Evolutionary conservation across 805 yeast genomes (phyloP).

Genomic region (Yarrowia sp.): DNA sequence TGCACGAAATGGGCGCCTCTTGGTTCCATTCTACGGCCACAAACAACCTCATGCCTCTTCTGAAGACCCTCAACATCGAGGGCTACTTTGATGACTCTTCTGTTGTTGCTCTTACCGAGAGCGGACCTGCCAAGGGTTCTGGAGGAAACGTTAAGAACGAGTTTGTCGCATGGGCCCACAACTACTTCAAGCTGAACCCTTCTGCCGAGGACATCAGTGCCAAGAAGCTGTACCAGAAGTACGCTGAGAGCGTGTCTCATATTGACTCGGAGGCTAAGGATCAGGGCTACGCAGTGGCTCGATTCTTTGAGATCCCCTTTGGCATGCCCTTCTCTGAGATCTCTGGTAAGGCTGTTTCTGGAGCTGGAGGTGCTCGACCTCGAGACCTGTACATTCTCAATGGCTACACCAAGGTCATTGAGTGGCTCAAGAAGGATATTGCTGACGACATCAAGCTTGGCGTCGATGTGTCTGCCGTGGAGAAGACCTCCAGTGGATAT

Average conservation of each 20-base stretch:
- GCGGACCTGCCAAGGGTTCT: slow-evolving; percentile 44
- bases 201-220: slow-evolving; percentile 43
- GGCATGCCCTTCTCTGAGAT: slow-evolving; percentile 22
- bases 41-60: slow-evolving; percentile 60
- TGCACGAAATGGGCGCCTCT: slow-evolving; percentile 78
- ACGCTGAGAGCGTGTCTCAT: slow-evolving; percentile 42
- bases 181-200: slow-evolving; percentile 44
- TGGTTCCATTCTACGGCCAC: slow-evolving; percentile 85
- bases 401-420: slow-evolving; percentile 34
- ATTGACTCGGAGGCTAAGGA: slow-evolving; percentile 32
- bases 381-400: slow-evolving; percentile 31
- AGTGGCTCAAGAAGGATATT: slow-evolving; percentile 25
- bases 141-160: slow-evolving; percentile 46
- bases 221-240: slow-evolving; percentile 44
- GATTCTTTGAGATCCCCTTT: slow-evolving; percentile 28
- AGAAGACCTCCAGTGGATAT: slow-evolving; percentile 26
- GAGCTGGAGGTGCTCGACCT: slow-evolving; percentile 30
- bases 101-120: slow-evolving; percentile 43
- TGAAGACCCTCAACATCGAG: slow-evolving; percentile 42
- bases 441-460: slow-evolving; percentile 39
- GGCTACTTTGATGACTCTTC: slow-evolving; percentile 45
- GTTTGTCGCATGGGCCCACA: slow-evolving; percentile 43
- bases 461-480: slow-evolving; percentile 41
- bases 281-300: slow-evolving; percentile 30
- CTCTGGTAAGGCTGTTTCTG: slow-evolving; percentile 21